These are phyloP conservation scores for Gloeostereum incarnatum DNA, from an alignment of 768 basidiomycete genomes.

Conservation along the genomic window DNA sequence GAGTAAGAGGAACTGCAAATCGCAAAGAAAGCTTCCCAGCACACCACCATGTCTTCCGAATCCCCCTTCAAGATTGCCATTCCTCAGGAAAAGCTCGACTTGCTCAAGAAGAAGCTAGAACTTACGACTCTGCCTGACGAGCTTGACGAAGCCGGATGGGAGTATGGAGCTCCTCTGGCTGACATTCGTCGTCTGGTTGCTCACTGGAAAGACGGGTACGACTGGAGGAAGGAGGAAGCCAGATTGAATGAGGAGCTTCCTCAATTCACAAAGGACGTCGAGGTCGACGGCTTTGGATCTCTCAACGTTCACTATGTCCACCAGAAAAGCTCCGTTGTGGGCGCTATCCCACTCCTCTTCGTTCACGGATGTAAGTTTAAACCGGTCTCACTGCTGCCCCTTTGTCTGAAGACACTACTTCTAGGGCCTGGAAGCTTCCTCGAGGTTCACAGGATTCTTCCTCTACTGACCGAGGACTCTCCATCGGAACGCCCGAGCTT, in stretches of 20 bases:
- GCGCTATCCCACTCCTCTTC: constrained; percentile 9
- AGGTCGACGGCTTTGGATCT: constrained; percentile 19
- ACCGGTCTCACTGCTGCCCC: background rate
- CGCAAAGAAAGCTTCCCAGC: no score
- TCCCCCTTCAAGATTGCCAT: constrained; percentile 14
- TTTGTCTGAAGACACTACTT: background rate
- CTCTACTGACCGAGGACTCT: constrained; percentile 22
- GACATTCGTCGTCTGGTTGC: constrained; percentile 28
- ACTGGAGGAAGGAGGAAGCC: constrained; percentile 29
- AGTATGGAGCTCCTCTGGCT: constrained; percentile 32
- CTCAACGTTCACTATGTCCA: constrained; percentile 27
- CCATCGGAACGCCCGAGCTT: constrained; percentile 30
- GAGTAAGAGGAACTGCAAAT: no score
- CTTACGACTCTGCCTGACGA: constrained; percentile 15
- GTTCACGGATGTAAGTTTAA: constrained; percentile 7
- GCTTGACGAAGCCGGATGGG: constrained; percentile 12
- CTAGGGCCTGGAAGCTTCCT: constrained; percentile 36
- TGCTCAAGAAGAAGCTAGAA: constrained; percentile 11
- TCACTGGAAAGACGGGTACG: constrained; percentile 31
- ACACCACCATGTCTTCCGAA: no score
- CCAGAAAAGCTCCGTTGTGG: constrained; percentile 14
- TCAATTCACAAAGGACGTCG: constrained; percentile 23
- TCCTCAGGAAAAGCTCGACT: constrained; percentile 9
- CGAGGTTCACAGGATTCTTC: constrained; percentile 31
- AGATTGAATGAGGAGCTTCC: constrained; percentile 19